Evolutionary conservation across 164 flowering plant genomes (phyloP).

Genomic region (Sextonia rubra): DNA sequence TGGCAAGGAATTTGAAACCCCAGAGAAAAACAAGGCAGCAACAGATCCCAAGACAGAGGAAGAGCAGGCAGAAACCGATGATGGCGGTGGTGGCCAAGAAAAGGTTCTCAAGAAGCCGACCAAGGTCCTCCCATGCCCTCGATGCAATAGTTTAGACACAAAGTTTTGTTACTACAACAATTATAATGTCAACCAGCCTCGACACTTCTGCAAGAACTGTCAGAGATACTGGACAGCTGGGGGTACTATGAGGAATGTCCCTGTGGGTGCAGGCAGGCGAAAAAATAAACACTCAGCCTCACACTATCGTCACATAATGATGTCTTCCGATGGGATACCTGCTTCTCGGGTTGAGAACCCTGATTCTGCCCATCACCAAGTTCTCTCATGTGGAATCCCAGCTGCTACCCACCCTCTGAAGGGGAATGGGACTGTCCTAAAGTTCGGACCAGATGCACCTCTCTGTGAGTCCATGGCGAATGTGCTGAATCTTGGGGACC

Average conservation of each 20-base stretch:
- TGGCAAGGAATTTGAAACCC: constrained; percentile 14
- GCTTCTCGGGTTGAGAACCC: constrained; percentile 17
- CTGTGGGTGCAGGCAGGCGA: constrained; percentile 22
- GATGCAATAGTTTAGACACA: constrained; percentile 22
- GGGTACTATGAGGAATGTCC: constrained; percentile 25
- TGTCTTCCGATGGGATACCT: constrained; percentile 31
- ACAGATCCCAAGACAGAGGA: constrained; percentile 17
- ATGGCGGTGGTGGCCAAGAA: constrained; percentile 12
- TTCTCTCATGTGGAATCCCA: constrained; percentile 21
- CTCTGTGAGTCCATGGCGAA: constrained; percentile 42
- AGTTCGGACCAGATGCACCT: constrained; percentile 39
- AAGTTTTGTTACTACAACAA: constrained; percentile 22
- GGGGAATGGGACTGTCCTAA: constrained; percentile 31
- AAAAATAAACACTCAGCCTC: constrained; percentile 20
- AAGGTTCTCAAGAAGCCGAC: constrained; percentile 18
- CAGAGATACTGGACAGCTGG: constrained; percentile 26
- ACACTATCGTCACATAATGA: constrained; percentile 22
- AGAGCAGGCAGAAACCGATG: constrained; percentile 24
- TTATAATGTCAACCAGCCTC: constrained; percentile 22
- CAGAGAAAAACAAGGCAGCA: constrained; percentile 7
- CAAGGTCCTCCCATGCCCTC: constrained; percentile 21
- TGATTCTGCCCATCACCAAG: constrained; percentile 25
- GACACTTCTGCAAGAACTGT: constrained; percentile 24
- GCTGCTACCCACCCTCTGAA: constrained; percentile 19
- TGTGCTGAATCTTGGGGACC: constrained; percentile 36